These are phyloP conservation scores for Apocynum venetum DNA, from an alignment of 257 asterid species.

Conservation along the genomic window DNA sequence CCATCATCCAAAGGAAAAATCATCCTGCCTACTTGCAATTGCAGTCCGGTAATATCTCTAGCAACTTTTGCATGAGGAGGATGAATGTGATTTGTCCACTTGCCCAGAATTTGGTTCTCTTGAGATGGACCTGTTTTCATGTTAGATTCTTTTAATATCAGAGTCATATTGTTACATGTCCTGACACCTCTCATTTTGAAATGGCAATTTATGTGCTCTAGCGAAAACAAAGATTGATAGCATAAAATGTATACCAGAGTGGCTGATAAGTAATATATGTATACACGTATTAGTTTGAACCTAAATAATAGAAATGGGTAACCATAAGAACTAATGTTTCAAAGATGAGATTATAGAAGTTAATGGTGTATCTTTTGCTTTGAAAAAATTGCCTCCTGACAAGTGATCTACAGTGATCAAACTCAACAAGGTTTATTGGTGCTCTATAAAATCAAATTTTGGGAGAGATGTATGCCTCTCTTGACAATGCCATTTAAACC, in stretches of 20 bases:
- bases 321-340: not conserved
- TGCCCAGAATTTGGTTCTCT: slow-evolving; percentile 36
- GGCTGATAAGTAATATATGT: not conserved
- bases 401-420: not conserved
- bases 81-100: slow-evolving; percentile 66
- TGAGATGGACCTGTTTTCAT: slow-evolving; percentile 37
- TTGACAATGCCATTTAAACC: not conserved
- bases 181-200: not conserved
- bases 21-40: slow-evolving; percentile 57
- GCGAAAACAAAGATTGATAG: not conserved
- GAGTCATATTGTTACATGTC: not conserved
- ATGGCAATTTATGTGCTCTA: not conserved
- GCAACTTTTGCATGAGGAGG: slow-evolving; percentile 76
- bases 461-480: not conserved
- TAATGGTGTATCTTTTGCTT: too few relatives aligned
- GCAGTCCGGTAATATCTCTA: slow-evolving; percentile 52
- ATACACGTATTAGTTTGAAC: too few relatives aligned
- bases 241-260: not conserved
- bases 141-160: slow-evolving; percentile 7
- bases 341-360: not conserved
- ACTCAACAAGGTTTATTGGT: too few relatives aligned
- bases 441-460: not conserved
- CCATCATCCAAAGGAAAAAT: slow-evolving; percentile 77
- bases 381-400: not conserved
- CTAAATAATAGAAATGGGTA: not conserved